These are phyloP conservation scores for Cystofilobasidium bisporidii DNA, from an alignment of 768 basidiomycete genomes.

Conservation along the genomic window DNA sequence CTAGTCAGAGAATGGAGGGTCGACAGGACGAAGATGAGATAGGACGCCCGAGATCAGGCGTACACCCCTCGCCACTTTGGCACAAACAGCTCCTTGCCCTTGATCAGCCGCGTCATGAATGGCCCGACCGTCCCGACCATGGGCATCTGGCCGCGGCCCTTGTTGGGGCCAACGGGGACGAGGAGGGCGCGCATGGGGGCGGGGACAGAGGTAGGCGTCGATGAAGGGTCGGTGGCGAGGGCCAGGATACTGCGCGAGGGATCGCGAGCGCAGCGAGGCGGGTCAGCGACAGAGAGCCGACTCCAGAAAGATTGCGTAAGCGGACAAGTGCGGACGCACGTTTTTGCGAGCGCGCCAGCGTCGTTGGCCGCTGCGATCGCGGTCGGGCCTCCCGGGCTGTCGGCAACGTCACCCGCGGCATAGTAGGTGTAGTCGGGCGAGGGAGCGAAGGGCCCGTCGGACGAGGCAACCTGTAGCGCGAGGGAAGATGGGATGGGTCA, in stretches of 20 bases:
- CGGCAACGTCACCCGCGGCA: conserved; percentile 18
- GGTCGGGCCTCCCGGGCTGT: conserved; percentile 2
- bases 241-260: conserved; percentile 17
- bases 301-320: too few species aligned
- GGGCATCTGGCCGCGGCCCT: conserved; percentile 7
- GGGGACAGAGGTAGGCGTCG: not conserved
- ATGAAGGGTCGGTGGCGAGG: not conserved
- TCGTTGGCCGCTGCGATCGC: conserved; percentile 11
- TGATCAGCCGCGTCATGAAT: not conserved
- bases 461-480: not conserved
- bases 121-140: conserved; percentile 1
- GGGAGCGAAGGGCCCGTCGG: not conserved
- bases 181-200: not conserved
- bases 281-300: too few species aligned
- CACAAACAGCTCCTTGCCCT: conserved; percentile 12
- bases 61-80: not conserved
- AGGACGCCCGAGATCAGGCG: too few species aligned
- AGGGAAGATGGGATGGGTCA: too few species aligned
- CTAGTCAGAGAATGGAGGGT: too few species aligned
- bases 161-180: conserved; percentile 9
- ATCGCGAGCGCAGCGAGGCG: too few species aligned
- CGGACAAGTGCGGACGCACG: too few species aligned
- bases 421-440: not conserved
- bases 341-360: not conserved
- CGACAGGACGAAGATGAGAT: too few species aligned